Conservation (phyloP, 805 yeast species). For the Kodamaea neixiangensis region DNA sequence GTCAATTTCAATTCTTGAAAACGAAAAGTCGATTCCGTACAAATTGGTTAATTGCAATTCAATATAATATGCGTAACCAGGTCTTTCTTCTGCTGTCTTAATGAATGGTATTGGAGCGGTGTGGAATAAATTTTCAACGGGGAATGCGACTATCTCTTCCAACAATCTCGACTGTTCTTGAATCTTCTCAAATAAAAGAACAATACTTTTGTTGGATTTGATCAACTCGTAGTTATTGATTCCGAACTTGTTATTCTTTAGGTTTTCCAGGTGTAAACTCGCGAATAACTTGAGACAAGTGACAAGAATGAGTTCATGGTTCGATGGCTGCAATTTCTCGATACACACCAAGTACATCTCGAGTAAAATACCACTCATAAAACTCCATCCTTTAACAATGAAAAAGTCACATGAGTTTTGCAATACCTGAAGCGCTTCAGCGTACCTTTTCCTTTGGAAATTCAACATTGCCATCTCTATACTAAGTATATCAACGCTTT, state of each 20-base stretch:
- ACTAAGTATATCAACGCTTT: constrained; percentile 72
- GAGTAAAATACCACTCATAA: constrained; percentile 65
- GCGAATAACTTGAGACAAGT: constrained; percentile 46
- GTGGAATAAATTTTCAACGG: constrained; percentile 38
- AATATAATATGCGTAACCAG: constrained; percentile 30
- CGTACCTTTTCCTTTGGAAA: constrained; percentile 56
- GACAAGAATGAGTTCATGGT: constrained; percentile 30
- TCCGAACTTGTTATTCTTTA: constrained; percentile 19
- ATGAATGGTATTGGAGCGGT: constrained; percentile 40
- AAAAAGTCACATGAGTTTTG: constrained; percentile 71
- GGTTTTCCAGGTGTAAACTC: constrained; percentile 22
- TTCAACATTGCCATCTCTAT: constrained; percentile 77
- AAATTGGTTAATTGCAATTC: constrained; percentile 33
- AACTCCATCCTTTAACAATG: constrained; percentile 70
- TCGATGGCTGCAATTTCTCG: constrained; percentile 35
- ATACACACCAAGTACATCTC: constrained; percentile 71
- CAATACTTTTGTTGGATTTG: constrained; percentile 19
- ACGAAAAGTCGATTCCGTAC: constrained; percentile 24
- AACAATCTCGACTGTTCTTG: constrained; percentile 17
- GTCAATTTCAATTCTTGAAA: constrained; percentile 22
- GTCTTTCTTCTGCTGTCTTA: constrained; percentile 23
- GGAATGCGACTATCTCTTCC: constrained; percentile 25
- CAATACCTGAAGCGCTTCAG: constrained; percentile 61
- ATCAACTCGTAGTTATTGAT: constrained; percentile 29
- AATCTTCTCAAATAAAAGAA: constrained; percentile 21